Base-by-base conservation (phyloP, 441 rosid species). In the Capsella rubella region DNA sequence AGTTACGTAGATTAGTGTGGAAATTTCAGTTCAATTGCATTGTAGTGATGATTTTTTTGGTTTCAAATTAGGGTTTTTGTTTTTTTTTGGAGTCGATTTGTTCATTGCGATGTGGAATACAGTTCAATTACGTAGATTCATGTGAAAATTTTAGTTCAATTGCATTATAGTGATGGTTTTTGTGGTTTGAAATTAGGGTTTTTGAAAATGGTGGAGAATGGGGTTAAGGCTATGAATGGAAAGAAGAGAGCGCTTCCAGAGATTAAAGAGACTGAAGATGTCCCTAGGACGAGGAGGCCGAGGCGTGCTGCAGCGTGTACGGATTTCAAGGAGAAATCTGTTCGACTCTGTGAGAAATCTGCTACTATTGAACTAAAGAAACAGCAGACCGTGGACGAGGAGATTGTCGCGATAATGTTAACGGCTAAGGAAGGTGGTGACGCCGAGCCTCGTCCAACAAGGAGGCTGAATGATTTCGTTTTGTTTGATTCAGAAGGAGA, bases 391-490 rank as follows among this genome's bases (percentile, higher is more conserved):
- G 89, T 63, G 42, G 87, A 85, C 9, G 84, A 87, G 0, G 93
- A 90, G 81, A 5, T 74, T 46, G 10, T 57, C 1, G 96, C 93
- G 21, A 28, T 90, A 25, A 50, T 68, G 6, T 49, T 75, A 31
- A 81, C 84, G 4, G 7, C 73, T 45, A 39, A 6, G 13, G 75
- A 60, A 4, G 78, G 34, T 5, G 78, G 34, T 5, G 87, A 84
- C 8, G 85, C 82, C 7, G 87, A 77, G 3, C 77, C 50, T 51
- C 84, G 83, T 25, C 81, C 90, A 62, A 92, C 78, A 46, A 80
- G 99, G 80, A 85, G 96, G 68, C 84, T 95, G 1, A 79, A 78
- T 13, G 93, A 92, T 61, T 95, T 90, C 54, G 8, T 78, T 46
- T 76, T 92, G 74, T 89, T 85, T 70, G 86, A 88, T 78, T 66